Evolutionary conservation across 495 filamentous ascomycete species (phyloP), one percentile per base, ranked within the genome.

Genomic region (Neurospora sp.): DNA sequence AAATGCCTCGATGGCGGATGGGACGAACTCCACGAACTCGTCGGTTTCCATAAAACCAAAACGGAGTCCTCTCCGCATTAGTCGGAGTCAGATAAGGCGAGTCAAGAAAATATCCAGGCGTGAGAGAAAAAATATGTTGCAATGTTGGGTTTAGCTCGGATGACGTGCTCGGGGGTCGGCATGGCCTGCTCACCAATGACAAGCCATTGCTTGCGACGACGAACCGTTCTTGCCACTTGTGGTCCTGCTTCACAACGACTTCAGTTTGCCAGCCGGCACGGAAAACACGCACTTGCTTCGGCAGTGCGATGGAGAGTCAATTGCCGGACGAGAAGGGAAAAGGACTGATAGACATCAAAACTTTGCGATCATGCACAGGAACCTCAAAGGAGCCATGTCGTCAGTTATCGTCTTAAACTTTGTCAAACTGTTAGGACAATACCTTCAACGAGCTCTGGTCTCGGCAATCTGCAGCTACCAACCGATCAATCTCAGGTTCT

Each of bases 121-220:
- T 27, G 71, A 65, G 46, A 27, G 20, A 35, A 65, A 61, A 65
- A 53, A 11, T 16, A 71, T 38, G 70, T 71, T 71, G 42, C 70
- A 65, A 35, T 61, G 27, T 46, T 39, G 40, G 44, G 69, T 41
- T 77, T 84, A 84, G 83, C 82, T 80, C 79, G 71, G 79, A 84
- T 84, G 80, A 79, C 83, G 83, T 84, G 83, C 82, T 84, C 81
- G 74, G 70, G 78, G 72, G 53, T 37, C 53, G 53, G 53, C 53
- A 65, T 65, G 53, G 53, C 53, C 53, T 65, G 53, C 53, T 65
- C 53, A 37, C 53, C 53, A 65, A 35, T 61, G 53, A 18, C 53
- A 65, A 65, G 53, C 53, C 53, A 65, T 65, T 65, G 53, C 53
- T 65, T 61, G 53, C 22, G 22, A 59, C 27, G 53, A 18, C 27